These are phyloP conservation scores for Grosmannia huntii DNA, from an alignment of 2,329 filamentous ascomycete genomes.

Conservation along the genomic window DNA sequence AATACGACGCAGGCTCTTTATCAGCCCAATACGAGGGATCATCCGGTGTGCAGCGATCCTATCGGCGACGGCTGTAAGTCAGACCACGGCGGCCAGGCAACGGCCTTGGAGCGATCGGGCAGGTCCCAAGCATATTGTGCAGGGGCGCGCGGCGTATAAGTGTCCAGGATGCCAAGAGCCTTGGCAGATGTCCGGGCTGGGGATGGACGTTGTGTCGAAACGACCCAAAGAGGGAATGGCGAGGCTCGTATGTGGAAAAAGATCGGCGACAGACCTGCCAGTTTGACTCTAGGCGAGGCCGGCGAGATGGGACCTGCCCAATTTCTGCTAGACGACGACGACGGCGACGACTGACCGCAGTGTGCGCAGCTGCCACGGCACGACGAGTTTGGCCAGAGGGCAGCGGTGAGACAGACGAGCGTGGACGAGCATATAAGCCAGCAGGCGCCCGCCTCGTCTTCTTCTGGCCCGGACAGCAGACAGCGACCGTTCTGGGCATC, in stretches of 20 bases:
- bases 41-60: not conserved
- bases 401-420: no score
- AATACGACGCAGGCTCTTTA: not conserved
- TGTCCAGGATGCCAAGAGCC: not conserved
- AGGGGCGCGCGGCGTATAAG: not conserved
- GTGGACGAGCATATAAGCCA: not conserved
- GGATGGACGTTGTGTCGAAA: not conserved
- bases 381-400: no score
- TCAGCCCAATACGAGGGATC: not conserved
- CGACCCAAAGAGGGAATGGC: not conserved
- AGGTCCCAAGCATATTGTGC: not conserved
- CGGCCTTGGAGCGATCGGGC: not conserved
- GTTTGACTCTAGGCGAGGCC: not conserved
- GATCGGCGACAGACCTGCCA: not conserved
- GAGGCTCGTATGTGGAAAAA: not conserved
- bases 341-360: not conserved
- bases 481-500: not conserved
- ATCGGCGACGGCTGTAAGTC: not conserved
- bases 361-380: no score
- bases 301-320: not conserved
- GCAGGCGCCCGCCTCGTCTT: not conserved
- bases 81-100: not conserved
- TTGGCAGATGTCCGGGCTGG: not conserved
- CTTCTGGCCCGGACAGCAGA: not conserved
- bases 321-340: not conserved